These are phyloP conservation scores for Vaccinium corymbosum DNA, from an alignment of 148 eudicot genomes.

Conservation along the genomic window DNA sequence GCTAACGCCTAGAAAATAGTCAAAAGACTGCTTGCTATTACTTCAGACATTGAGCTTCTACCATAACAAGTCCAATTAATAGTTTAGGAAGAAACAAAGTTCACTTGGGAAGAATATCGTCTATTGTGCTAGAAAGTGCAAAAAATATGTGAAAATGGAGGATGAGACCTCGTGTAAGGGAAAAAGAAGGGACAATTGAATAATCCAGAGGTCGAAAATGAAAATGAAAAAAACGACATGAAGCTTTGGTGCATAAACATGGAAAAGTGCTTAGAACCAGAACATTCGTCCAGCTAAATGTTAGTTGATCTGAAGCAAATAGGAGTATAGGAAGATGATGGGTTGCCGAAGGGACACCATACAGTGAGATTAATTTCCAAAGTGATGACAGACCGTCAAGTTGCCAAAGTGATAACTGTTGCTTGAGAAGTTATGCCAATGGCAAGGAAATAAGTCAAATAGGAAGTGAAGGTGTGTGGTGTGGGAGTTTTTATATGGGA, in stretches of 20 bases:
- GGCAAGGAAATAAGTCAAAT: background rate
- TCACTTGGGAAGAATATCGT: background rate
- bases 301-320: background rate
- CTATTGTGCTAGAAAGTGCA: background rate
- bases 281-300: background rate
- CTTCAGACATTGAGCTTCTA: background rate
- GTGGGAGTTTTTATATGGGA: background rate
- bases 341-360: background rate
- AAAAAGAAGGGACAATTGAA: background rate
- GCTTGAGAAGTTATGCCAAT: background rate
- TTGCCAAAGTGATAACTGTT: background rate
- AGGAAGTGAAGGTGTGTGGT: background rate
- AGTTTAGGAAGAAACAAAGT: constrained; percentile 3
- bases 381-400: background rate
- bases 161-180: background rate
- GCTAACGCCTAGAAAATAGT: no score
- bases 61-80: background rate
- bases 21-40: background rate
- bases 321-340: background rate
- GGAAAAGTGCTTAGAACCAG: background rate
- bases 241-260: background rate
- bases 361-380: background rate
- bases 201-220: background rate
- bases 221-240: background rate
- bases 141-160: background rate